A percentile compares a stretch with the other conserved stretches of the same genome.
These are phyloP conservation scores for Myrmaecium sp. DNA, from an alignment of 2,329 filamentous ascomycete species.

Conservation along the genomic window DNA sequence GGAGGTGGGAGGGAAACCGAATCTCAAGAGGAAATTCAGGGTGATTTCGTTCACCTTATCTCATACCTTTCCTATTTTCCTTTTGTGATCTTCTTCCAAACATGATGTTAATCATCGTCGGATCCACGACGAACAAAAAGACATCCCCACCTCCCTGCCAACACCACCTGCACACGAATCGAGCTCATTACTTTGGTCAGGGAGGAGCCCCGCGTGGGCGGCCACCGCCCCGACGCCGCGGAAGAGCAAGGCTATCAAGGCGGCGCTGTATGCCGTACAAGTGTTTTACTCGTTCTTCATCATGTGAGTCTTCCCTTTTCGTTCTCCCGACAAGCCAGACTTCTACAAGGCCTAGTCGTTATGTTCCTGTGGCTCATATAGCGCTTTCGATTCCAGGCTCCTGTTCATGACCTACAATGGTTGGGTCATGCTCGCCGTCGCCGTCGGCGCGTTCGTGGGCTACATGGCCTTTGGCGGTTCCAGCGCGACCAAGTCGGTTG, in stretches of 20 bases:
- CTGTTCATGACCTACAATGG: constrained; percentile 99
- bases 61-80: background rate
- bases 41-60: background rate
- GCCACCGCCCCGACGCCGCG: too few species aligned
- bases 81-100: constrained; percentile 4
- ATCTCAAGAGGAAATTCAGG: too few species aligned
- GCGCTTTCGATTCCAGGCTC: constrained; percentile 46
- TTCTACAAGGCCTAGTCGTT: background rate
- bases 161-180: constrained; percentile 25
- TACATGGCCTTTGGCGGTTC: constrained; percentile 66
- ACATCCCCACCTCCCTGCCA: constrained; percentile 8
- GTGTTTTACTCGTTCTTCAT: constrained; percentile 99
- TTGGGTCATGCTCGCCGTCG: constrained; percentile 88
- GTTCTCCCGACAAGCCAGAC: too few species aligned
- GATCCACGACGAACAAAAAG: too few species aligned
- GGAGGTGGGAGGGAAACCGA: constrained; percentile 1
- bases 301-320: constrained; percentile 67
- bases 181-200: constrained; percentile 60
- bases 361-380: constrained; percentile 2
- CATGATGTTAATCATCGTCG: too few species aligned
- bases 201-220: constrained; percentile 40
- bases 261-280: constrained; percentile 72
- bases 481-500: constrained; percentile 64
- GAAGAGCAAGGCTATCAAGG: constrained; percentile 62
- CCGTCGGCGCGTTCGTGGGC: constrained; percentile 73